Evolutionary conservation across 345 rosid genomes (phyloP).

Genomic region (Eucalyptus leucophloia): DNA sequence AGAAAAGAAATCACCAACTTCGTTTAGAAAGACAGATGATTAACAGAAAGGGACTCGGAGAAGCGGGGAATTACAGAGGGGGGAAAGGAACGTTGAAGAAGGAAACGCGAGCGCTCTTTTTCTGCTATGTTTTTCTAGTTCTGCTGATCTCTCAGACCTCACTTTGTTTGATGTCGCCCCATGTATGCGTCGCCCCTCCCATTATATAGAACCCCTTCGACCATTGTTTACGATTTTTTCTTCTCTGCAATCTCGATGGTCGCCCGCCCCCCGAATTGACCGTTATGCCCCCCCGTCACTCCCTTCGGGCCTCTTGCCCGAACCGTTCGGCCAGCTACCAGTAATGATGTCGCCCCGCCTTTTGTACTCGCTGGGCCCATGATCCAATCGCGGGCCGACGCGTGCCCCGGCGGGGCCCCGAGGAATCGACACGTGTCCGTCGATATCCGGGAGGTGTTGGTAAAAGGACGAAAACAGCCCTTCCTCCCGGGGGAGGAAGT

Average conservation of each 20-base stretch:
- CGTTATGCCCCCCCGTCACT: not conserved
- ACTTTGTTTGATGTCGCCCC: not conserved
- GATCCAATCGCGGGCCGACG: not conserved
- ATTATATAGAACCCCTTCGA: not conserved
- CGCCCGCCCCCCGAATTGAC: not conserved
- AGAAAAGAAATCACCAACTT: constrained; percentile 7
- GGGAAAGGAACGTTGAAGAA: not conserved
- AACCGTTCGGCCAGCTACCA: not conserved
- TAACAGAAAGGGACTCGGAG: constrained; percentile 72
- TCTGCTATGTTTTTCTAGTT: not conserved
- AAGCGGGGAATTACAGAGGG: constrained; percentile 15
- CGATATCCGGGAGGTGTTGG: not conserved
- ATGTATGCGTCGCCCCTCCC: not conserved
- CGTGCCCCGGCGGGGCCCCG: not conserved
- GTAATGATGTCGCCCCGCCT: not conserved
- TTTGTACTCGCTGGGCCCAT: not conserved
- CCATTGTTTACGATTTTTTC: not conserved
- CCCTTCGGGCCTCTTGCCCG: not conserved
- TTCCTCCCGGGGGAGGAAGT: not conserved
- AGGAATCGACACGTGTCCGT: not conserved
- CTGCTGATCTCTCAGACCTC: not conserved
- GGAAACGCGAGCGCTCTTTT: not conserved
- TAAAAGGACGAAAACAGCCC: not conserved
- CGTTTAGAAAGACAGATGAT: constrained; percentile 52
- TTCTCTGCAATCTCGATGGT: not conserved